A percentile compares a stretch with the other conserved stretches of the same genome.
Conservation (phyloP, 495 filamentous ascomycete species). For the Barbatosphaeria neglecta region DNA sequence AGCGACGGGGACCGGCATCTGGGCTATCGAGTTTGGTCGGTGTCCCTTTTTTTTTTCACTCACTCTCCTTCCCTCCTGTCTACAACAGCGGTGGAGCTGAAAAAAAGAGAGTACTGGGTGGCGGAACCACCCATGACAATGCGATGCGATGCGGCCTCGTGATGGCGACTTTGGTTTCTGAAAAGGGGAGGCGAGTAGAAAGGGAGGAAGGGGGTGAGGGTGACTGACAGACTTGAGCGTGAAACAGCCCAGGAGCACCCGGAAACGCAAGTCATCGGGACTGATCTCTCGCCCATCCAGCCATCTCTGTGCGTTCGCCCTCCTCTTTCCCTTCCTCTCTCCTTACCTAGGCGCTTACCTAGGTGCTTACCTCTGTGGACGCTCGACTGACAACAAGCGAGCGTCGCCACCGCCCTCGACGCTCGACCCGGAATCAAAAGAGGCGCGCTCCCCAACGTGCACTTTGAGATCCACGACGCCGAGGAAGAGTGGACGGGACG, state of each 20-base stretch:
- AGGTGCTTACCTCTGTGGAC: too few relatives aligned
- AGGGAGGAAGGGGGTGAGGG: background rate
- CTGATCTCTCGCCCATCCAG: slow-evolving; percentile 23
- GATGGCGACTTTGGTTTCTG: too few relatives aligned
- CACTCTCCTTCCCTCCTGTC: too few relatives aligned
- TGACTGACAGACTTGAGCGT: too few relatives aligned
- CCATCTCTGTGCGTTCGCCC: slow-evolving; percentile 10
- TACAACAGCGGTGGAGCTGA: too few relatives aligned
- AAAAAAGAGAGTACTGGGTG: too few relatives aligned
- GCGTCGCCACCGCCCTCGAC: too few relatives aligned
- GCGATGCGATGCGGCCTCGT: too few relatives aligned
- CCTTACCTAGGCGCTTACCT: too few relatives aligned
- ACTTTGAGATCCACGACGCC: slow-evolving; percentile 44
- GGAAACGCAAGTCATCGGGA: slow-evolving; percentile 37
- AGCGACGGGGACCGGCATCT: slow-evolving; percentile 47
- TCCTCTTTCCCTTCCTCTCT: background rate
- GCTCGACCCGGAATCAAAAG: background rate
- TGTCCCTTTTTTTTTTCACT: background rate
- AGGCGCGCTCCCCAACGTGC: slow-evolving; percentile 36
- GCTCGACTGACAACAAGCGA: too few relatives aligned
- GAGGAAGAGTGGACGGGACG: slow-evolving; percentile 42
- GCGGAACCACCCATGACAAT: too few relatives aligned
- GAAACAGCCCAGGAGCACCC: slow-evolving; percentile 27
- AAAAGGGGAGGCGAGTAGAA: background rate
- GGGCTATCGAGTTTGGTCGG: slow-evolving; percentile 45